These are phyloP conservation scores for Hyphopichia homilentoma DNA, from an alignment of 805 yeast species.

Conservation along the genomic window DNA sequence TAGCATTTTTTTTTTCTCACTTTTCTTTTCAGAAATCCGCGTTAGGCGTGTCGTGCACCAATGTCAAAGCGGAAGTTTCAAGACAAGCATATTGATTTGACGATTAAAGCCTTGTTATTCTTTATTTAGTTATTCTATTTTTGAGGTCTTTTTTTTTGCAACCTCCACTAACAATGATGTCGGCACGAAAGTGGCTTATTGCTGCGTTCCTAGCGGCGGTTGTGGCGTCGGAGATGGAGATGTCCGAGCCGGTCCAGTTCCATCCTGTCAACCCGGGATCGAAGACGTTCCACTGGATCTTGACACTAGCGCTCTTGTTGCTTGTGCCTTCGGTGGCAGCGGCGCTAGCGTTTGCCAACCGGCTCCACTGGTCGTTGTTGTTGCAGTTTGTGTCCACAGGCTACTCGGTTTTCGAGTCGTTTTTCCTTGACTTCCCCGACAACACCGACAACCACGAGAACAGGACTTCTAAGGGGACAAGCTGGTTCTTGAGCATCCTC, in stretches of 20 bases:
- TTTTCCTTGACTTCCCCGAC: conserved; percentile 62
- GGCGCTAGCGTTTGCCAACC: conserved; percentile 52
- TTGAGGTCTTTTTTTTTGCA: no score
- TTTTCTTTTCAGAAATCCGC: no score
- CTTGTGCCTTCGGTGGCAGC: conserved; percentile 56
- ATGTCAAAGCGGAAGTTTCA: no score
- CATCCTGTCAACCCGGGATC: conserved; percentile 47
- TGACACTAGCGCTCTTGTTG: conserved; percentile 44
- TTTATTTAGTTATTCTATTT: no score
- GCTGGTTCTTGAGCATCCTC: conserved; percentile 54
- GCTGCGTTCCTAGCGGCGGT: no score
- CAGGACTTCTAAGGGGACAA: conserved; percentile 62
- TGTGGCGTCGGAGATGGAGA: conserved; percentile 30
- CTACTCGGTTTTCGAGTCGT: conserved; percentile 55
- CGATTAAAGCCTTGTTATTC: no score
- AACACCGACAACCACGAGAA: conserved; percentile 59
- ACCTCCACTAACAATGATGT: no score
- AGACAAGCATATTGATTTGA: no score
- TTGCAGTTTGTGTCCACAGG: conserved; percentile 45
- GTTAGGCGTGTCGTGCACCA: no score
- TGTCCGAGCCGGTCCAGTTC: conserved; percentile 28
- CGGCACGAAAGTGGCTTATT: no score
- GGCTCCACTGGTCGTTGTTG: conserved; percentile 39
- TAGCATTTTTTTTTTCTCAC: no score
- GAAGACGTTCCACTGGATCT: conserved; percentile 64